These are phyloP conservation scores for Eucalyptus tenuipes DNA, from an alignment of 345 rosid species.

Conservation along the genomic window DNA sequence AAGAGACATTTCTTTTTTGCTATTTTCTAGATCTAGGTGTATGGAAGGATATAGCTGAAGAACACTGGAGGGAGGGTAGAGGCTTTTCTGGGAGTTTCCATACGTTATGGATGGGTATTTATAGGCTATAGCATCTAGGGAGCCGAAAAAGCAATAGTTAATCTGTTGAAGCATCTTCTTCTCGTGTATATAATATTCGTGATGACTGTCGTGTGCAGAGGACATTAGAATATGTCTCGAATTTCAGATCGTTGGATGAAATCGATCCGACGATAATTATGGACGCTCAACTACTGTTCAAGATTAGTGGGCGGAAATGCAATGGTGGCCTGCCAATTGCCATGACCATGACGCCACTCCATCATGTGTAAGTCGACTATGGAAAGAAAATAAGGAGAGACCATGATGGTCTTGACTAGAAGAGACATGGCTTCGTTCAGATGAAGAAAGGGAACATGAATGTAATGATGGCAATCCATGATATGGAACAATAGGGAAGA, in stretches of 20 bases:
- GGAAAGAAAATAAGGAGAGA: too few species aligned
- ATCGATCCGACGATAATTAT: neutral
- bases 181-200: neutral
- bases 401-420: too few species aligned
- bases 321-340: neutral
- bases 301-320: neutral
- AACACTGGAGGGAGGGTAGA: neutral
- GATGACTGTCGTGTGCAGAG: neutral
- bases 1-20: neutral
- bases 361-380: too few species aligned
- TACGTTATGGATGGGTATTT: neutral
- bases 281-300: neutral
- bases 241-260: neutral
- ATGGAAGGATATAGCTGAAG: neutral
- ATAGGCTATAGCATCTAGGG: neutral
- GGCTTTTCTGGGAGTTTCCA: neutral
- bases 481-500: too few species aligned
- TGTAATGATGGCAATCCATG: too few species aligned
- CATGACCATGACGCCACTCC: neutral
- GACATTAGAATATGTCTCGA: too few species aligned
- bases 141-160: neutral
- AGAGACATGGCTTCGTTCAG: too few species aligned
- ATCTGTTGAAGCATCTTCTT: neutral
- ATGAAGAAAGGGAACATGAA: too few species aligned
- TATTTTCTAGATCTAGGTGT: neutral